A percentile compares a stretch with the other conserved stretches of the same genome.
phyloP scores from a whole-genome alignment of 352 stramenopile species.

The Phytopythium montanum region DNA sequence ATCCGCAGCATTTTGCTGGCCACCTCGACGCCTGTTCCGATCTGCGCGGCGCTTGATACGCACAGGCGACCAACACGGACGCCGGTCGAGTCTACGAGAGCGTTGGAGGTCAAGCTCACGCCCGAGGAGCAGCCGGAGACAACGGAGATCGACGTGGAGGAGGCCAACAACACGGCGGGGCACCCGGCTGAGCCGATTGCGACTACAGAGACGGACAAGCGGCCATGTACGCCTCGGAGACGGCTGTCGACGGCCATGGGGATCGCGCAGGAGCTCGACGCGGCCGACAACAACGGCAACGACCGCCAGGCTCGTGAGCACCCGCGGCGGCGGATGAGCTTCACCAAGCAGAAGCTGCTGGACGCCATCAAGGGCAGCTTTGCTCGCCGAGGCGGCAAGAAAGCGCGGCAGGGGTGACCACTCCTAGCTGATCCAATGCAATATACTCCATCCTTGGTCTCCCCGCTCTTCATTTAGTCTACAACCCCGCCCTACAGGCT shows the following conservation, averaged over 20 bases:
- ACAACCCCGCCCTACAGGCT: not conserved
- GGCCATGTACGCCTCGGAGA: slow-evolving; percentile 37
- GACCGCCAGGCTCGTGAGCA: not conserved
- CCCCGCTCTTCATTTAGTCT: slow-evolving; percentile 4
- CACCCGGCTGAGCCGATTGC: slow-evolving; percentile 2
- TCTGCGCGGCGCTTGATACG: slow-evolving; percentile 29
- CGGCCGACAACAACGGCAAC: slow-evolving; percentile 14
- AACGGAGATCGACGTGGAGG: slow-evolving; percentile 20
- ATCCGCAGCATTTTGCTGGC: slow-evolving; percentile 51
- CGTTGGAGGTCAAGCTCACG: not conserved
- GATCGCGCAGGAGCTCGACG: slow-evolving; percentile 44
- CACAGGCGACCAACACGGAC: not conserved
- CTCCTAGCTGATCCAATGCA: not conserved
- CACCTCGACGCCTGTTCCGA: slow-evolving; percentile 28
- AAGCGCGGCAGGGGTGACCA: slow-evolving; percentile 1
- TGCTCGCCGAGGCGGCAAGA: slow-evolving; percentile 17
- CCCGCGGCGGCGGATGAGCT: slow-evolving; percentile 30
- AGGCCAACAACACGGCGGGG: slow-evolving; percentile 5
- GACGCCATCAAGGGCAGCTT: slow-evolving; percentile 54
- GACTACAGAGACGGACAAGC: not conserved
- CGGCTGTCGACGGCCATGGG: slow-evolving; percentile 48
- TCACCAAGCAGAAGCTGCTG: slow-evolving; percentile 67
- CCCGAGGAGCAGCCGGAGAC: slow-evolving; percentile 8
- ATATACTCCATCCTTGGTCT: not conserved
- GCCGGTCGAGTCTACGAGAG: not conserved